A percentile compares a stretch with the other conserved stretches of the same genome.
Conservation (phyloP, 129 eudicot species). For the Solidago caesia region DNA sequence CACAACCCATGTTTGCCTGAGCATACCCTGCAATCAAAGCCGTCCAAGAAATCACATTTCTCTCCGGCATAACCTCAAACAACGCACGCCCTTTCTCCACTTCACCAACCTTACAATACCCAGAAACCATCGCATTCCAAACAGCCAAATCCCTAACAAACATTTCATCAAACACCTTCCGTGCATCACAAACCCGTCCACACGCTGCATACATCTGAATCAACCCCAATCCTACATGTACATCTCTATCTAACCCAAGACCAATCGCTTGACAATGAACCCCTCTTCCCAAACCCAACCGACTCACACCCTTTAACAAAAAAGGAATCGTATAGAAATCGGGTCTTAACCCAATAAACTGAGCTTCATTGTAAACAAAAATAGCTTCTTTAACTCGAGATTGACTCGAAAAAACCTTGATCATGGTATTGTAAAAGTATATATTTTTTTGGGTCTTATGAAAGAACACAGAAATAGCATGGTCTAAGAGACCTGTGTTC, state of each 20-base stretch:
- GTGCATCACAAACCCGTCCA: conserved; percentile 40
- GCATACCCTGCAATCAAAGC: conserved; percentile 44
- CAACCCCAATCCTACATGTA: conserved; percentile 36
- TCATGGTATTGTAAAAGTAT: conserved; percentile 51
- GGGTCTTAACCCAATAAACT: conserved; percentile 33
- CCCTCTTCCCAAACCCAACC: conserved; percentile 34
- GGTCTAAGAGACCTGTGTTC: conserved; percentile 24
- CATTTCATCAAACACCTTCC: conserved; percentile 55
- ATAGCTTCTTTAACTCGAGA: conserved; percentile 30
- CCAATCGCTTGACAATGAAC: conserved; percentile 42
- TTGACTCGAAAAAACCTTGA: conserved; percentile 32
- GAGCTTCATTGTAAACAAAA: conserved; percentile 34
- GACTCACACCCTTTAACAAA: conserved; percentile 45
- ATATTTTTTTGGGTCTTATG: conserved; percentile 22
- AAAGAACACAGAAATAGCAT: conserved; percentile 38
- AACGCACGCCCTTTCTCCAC: conserved; percentile 29
- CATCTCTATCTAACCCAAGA: conserved; percentile 36
- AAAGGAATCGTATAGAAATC: conserved; percentile 49
- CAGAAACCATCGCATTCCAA: conserved; percentile 66
- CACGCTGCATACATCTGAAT: conserved; percentile 36
- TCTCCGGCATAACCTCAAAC: conserved; percentile 39
- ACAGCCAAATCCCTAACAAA: conserved; percentile 28
- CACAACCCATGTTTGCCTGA: conserved; percentile 32
- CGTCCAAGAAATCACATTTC: conserved; percentile 50
- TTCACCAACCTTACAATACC: conserved; percentile 49